phyloP scores from a whole-genome alignment of 345 rosid species.

The Eucalyptus fibrosa region DNA sequence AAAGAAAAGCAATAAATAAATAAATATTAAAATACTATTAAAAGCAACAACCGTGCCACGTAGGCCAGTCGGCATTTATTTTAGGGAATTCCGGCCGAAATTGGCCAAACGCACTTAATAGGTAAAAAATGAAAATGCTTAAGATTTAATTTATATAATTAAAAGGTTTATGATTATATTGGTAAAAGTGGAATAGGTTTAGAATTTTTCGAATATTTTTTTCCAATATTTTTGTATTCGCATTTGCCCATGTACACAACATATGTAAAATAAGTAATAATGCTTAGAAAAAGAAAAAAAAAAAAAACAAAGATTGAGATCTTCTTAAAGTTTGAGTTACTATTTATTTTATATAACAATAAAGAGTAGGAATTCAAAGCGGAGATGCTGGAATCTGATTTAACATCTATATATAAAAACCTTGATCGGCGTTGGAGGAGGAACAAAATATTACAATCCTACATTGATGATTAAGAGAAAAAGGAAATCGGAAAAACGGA shows the following conservation, averaged over 20 bases:
- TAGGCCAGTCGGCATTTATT: accelerated
- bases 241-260: neutral
- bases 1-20: too few relatives aligned
- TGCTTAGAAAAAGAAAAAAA: too few relatives aligned
- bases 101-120: neutral
- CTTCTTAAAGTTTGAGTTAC: neutral
- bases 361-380: neutral
- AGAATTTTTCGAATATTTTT: too few relatives aligned
- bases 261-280: neutral
- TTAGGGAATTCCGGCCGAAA: accelerated
- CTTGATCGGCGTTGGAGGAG: neutral
- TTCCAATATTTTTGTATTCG: neutral
- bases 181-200: too few relatives aligned
- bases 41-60: neutral
- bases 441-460: neutral
- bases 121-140: neutral
- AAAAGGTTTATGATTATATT: too few relatives aligned
- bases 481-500: neutral
- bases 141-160: neutral
- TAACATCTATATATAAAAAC: neutral
- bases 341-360: neutral
- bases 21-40: too few relatives aligned
- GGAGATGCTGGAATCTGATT: neutral
- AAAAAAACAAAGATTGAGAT: neutral
- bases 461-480: neutral